Evolutionary conservation across 345 rosid genomes (phyloP), one percentile per base, ranked within the genome.

Genomic region (Rhizophora mangle): DNA sequence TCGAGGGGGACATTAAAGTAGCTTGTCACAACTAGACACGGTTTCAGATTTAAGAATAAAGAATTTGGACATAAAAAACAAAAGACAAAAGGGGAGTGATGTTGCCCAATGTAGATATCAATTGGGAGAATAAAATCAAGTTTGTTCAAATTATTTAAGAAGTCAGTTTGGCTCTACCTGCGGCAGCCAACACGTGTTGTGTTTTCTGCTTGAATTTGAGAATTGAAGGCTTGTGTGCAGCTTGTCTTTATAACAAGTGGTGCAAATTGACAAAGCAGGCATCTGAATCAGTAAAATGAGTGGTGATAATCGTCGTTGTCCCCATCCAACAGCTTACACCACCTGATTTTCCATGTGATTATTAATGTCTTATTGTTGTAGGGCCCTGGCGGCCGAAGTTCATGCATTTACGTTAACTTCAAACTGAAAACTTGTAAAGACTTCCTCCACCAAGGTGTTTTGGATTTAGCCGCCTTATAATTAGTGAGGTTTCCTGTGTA

Each of bases 111-210:
- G 47, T 11, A 10, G 47, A 43, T 16, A 22, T 6, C 30, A 55
- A 9, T 43, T 7, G 59, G 27, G 6, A 55, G 29, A 55, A 3
- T 1, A 55, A 10, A 26, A 22, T 22, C 4, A 67, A 47, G 19
- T 18, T 54, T 36, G 63, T 30, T 43, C 49, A 13, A 13, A 43
- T 3, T 24, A 24, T 43, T 43, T 43, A 19, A 43, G 1, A 43
- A 13, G 5, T 43, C 15, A 15, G 39, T 37, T 49, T 21, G 65
- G 68, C 20, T 64, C 64, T 37, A 63, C 63, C 36, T 21, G 52
- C 39, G 27, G 62, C 63, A 79, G 74, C 49, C 56, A 61, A 60
- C 80, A 76, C 80, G 73, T 76, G 80, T 26, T 20, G 58, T 76
- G 75, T 69, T 60, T 63, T 15, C 18, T 13, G 18, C 32, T 22